Evolutionary conservation across 1,139 yeast species (phyloP).

Genomic region (Yamadazyma spencermartinsiae): DNA sequence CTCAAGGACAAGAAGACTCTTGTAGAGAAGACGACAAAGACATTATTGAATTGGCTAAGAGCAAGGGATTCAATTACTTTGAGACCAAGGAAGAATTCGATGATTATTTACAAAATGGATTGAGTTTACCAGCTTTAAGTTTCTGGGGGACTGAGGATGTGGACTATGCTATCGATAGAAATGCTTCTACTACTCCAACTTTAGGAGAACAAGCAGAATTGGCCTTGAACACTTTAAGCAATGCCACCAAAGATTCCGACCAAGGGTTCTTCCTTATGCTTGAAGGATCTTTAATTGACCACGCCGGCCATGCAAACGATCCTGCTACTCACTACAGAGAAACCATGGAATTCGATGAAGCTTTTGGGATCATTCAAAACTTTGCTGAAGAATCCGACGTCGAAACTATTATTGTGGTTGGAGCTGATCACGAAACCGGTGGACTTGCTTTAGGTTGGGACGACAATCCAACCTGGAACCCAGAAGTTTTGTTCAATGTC

Average conservation of each 20-base stretch:
- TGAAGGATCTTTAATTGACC: conserved; percentile 90
- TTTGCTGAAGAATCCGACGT: conserved; percentile 64
- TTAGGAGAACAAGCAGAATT: conserved; percentile 70
- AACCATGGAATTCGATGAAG: conserved; percentile 62
- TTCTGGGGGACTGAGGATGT: conserved; percentile 65
- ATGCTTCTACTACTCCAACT: conserved; percentile 59
- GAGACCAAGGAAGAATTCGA: conserved; percentile 60
- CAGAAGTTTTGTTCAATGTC: conserved; percentile 67
- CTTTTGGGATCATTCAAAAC: conserved; percentile 67
- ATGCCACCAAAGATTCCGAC: conserved; percentile 67
- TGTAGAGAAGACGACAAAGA: conserved; percentile 71
- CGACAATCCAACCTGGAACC: conserved; percentile 66
- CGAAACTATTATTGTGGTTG: conserved; percentile 73
- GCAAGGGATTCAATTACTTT: conserved; percentile 67
- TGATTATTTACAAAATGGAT: conserved; percentile 38
- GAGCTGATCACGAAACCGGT: conserved; percentile 93
- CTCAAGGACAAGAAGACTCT: conserved; percentile 47
- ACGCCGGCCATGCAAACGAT: conserved; percentile 88
- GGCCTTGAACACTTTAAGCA: conserved; percentile 63
- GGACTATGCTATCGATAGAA: conserved; percentile 78
- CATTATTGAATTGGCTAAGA: conserved; percentile 58
- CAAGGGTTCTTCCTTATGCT: conserved; percentile 79
- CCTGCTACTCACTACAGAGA: conserved; percentile 48
- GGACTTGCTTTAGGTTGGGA: conserved; percentile 77
- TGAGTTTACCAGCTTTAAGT: conserved; percentile 66